Percentiles rank a stretch among this genome's conserved stretches.
Evolutionary conservation across 345 rosid genomes (phyloP).

Genomic region (Syzygium aqueum): DNA sequence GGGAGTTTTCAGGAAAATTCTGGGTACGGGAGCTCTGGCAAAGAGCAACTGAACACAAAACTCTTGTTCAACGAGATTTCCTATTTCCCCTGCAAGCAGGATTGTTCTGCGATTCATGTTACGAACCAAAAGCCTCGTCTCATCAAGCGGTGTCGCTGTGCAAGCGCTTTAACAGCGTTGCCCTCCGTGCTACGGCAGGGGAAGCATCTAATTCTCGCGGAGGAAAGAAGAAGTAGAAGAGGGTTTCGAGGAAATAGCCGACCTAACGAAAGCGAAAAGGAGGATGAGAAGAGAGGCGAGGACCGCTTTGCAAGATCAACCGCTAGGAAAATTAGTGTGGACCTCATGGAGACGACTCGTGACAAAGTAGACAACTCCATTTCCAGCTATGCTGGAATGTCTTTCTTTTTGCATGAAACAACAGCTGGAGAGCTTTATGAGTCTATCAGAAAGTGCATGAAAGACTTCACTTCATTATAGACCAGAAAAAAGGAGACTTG

Average conservation of each 20-base stretch:
- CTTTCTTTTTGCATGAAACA: background rate
- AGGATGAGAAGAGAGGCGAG: background rate
- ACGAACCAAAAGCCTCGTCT: background rate
- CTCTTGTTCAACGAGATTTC: background rate
- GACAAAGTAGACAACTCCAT: background rate
- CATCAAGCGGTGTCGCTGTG: background rate
- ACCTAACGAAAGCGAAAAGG: background rate
- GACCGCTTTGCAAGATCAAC: background rate
- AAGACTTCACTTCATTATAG: background rate
- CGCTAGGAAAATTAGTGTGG: background rate
- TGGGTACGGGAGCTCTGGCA: background rate
- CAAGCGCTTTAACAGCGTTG: accelerated
- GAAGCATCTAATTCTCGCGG: background rate
- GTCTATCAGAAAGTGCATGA: background rate
- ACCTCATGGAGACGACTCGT: background rate
- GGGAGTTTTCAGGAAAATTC: background rate
- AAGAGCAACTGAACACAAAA: background rate
- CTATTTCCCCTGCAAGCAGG: background rate
- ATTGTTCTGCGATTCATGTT: background rate
- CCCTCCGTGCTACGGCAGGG: background rate
- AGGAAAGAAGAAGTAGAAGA: background rate
- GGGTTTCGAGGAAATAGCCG: background rate
- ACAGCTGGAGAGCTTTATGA: background rate
- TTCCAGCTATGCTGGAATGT: background rate
- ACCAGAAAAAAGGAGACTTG: background rate